A percentile compares a stretch with the other conserved stretches of the same genome.
These are phyloP conservation scores for Nakazawaea wyomingensis DNA, from an alignment of 805 yeast genomes.

Conservation along the genomic window DNA sequence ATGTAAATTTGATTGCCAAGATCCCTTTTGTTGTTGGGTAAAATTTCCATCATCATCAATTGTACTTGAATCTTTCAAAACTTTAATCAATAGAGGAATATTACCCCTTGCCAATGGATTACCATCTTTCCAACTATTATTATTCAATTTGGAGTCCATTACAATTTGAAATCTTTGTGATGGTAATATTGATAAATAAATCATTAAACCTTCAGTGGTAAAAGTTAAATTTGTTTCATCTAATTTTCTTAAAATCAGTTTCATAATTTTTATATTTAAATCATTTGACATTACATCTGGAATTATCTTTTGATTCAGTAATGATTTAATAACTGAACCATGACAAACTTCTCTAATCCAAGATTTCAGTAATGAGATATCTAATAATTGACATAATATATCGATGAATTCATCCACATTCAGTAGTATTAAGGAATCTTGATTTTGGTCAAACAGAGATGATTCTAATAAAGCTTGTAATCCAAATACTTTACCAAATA, in stretches of 20 bases:
- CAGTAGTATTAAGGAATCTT: too few species aligned
- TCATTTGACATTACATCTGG: conserved; percentile 18
- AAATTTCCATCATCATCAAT: conserved; percentile 29
- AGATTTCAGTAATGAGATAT: conserved; percentile 57
- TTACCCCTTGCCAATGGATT: conserved; percentile 76
- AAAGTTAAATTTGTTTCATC: conserved; percentile 51
- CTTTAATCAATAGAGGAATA: conserved; percentile 52
- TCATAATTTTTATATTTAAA: conserved; percentile 2
- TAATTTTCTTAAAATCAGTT: conserved; percentile 31
- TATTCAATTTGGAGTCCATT: conserved; percentile 16
- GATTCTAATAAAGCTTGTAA: conserved; percentile 68
- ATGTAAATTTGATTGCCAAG: conserved; percentile 73
- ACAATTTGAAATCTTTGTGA: conserved; percentile 17
- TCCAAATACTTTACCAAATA: conserved; percentile 85
- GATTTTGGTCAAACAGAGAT: conserved; percentile 30
- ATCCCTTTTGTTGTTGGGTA: conserved; percentile 48
- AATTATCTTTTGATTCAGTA: conserved; percentile 22
- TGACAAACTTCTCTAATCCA: conserved; percentile 86
- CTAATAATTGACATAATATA: conserved; percentile 44
- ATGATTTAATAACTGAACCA: conserved; percentile 59
- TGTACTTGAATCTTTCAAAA: conserved; percentile 54
- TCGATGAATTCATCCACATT: conserved; percentile 31
- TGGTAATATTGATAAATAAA: conserved; percentile 51
- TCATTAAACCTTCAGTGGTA: conserved; percentile 76
- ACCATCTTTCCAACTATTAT: conserved; percentile 55